Conservation (phyloP, 768 basidiomycete genomes). For the Hericium rajendrae region DNA sequence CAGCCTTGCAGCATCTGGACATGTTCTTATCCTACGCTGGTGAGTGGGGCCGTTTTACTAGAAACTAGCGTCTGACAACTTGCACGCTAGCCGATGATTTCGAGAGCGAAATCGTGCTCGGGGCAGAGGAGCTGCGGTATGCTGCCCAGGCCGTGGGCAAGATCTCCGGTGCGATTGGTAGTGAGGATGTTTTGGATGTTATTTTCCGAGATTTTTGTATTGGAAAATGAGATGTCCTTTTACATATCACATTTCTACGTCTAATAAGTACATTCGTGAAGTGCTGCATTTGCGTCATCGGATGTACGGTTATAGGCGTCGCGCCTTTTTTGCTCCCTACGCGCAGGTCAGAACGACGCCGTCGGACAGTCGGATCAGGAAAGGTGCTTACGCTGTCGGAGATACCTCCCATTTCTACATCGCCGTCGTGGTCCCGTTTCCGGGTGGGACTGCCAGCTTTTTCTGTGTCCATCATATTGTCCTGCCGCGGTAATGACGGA, state of each 20-base stretch:
- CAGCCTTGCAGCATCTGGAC: constrained; percentile 49
- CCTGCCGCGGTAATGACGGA: constrained; percentile 7
- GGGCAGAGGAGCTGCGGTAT: constrained; percentile 82
- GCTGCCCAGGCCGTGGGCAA: constrained; percentile 77
- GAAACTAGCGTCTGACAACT: background rate
- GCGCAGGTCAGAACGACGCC: background rate
- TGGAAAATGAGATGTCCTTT: constrained; percentile 47
- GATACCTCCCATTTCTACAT: constrained; percentile 6
- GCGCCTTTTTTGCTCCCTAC: background rate
- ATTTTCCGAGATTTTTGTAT: constrained; percentile 83
- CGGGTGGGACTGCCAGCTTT: background rate
- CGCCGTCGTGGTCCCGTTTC: constrained; percentile 13
- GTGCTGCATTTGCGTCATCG: background rate
- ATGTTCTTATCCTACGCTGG: constrained; percentile 38
- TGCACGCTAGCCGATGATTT: constrained; percentile 29
- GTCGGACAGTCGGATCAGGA: background rate
- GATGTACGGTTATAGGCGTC: background rate
- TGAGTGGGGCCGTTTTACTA: background rate
- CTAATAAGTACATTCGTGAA: too few species aligned
- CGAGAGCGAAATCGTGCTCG: constrained; percentile 62
- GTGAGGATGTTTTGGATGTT: constrained; percentile 76
- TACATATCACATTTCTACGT: background rate
- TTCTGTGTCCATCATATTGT: constrained; percentile 2
- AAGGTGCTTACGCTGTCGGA: constrained; percentile 3
- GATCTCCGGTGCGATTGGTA: constrained; percentile 71